Conservation (phyloP, 495 filamentous ascomycete species). For the Daldinia concentrica region DNA sequence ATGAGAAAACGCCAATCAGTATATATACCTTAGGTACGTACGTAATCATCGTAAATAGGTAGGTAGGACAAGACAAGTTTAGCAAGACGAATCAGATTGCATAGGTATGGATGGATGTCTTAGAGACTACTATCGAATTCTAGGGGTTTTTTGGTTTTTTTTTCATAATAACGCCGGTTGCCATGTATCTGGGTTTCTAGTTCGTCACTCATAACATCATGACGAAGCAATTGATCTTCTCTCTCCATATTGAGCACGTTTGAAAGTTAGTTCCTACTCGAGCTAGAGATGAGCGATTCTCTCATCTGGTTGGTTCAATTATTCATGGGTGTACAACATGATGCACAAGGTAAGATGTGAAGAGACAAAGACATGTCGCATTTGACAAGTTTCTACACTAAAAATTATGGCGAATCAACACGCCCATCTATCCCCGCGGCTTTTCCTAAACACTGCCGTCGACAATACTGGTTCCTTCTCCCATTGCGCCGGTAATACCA, state of each 20-base stretch:
- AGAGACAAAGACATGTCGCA: slow-evolving; percentile 25
- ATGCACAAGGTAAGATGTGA: slow-evolving; percentile 29
- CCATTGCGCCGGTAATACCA: slow-evolving; percentile 43
- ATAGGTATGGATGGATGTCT: slow-evolving; percentile 24
- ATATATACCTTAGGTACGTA: too few species aligned
- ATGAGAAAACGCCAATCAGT: slow-evolving; percentile 6
- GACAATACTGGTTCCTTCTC: slow-evolving; percentile 41
- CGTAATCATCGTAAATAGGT: slow-evolving; percentile 10
- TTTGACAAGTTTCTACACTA: slow-evolving; percentile 22
- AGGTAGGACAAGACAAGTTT: slow-evolving; percentile 29
- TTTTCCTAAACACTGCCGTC: slow-evolving; percentile 44
- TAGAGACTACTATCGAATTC: background rate
- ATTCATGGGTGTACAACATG: slow-evolving; percentile 16
- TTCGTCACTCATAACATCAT: slow-evolving; percentile 8
- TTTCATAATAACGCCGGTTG: background rate
- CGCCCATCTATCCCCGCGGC: slow-evolving; percentile 34
- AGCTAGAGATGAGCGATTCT: slow-evolving; percentile 9
- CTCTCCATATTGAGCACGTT: slow-evolving; percentile 13
- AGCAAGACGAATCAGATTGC: slow-evolving; percentile 15
- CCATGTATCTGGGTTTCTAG: background rate
- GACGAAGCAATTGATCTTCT: slow-evolving; percentile 20
- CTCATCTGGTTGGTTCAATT: slow-evolving; percentile 23
- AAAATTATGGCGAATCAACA: slow-evolving; percentile 20
- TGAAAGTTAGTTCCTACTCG: slow-evolving; percentile 15
- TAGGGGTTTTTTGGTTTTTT: background rate